Evolutionary conservation across 2,329 filamentous ascomycete species (phyloP).

Genomic region (Phoma sp.): DNA sequence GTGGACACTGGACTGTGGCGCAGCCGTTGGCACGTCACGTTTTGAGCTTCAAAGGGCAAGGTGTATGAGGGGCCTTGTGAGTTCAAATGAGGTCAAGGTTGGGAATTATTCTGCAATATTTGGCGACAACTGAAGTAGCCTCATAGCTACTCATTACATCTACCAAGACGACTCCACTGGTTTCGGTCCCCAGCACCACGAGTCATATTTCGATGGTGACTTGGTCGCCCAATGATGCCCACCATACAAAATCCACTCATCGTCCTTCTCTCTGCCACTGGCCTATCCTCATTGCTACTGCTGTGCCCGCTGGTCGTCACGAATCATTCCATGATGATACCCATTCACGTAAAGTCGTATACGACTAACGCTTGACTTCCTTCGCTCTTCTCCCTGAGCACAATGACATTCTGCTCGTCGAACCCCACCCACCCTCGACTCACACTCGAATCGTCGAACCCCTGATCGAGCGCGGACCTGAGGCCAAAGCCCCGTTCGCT

Average conservation of each 20-base stretch:
- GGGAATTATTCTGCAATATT: not conserved
- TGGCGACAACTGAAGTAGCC: not conserved
- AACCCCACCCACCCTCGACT: slow-evolving; percentile 77
- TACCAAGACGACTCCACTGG: not conserved
- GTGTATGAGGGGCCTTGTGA: not conserved
- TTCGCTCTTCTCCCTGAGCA: slow-evolving; percentile 73
- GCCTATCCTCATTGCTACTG: no score
- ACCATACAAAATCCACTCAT: not conserved
- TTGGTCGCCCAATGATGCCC: not conserved
- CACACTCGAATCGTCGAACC: slow-evolving; percentile 50
- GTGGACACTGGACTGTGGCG: not conserved
- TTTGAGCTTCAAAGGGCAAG: not conserved
- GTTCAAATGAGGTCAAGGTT: not conserved
- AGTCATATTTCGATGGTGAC: no score
- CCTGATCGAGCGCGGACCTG: slow-evolving; percentile 44
- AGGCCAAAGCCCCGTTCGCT: slow-evolving; percentile 42
- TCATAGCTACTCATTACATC: not conserved
- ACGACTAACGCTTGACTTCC: slow-evolving; percentile 78
- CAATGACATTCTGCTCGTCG: slow-evolving; percentile 89
- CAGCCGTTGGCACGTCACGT: not conserved
- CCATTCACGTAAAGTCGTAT: slow-evolving; percentile 78
- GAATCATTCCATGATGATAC: no score
- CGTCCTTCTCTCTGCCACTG: no score
- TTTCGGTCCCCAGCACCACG: no score
- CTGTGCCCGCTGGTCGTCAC: no score